A percentile compares a stretch with the other conserved stretches of the same genome.
Evolutionary conservation across 179 eudicot species (phyloP).

Genomic region (Pouteria campechiana): DNA sequence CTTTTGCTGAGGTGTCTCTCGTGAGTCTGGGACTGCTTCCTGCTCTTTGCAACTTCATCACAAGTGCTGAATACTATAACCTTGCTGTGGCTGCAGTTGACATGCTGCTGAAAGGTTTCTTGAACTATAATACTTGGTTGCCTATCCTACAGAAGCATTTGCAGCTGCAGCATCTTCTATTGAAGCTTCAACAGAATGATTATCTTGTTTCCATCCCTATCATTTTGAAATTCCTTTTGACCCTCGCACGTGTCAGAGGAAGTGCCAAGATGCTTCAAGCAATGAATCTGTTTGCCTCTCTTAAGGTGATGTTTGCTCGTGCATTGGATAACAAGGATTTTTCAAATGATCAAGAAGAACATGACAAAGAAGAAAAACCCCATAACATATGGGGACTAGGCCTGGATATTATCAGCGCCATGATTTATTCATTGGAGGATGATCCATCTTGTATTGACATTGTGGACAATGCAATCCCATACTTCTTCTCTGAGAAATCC

Average conservation of each 20-base stretch:
- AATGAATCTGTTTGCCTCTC: constrained; percentile 54
- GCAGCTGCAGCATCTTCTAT: constrained; percentile 46
- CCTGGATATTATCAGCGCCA: constrained; percentile 64
- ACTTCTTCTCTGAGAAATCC: constrained; percentile 60
- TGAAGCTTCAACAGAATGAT: constrained; percentile 47
- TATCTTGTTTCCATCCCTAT: constrained; percentile 23
- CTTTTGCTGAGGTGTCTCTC: constrained; percentile 40
- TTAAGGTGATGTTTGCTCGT: constrained; percentile 40
- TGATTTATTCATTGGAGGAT: constrained; percentile 63
- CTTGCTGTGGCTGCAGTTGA: constrained; percentile 59
- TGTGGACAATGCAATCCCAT: constrained; percentile 53
- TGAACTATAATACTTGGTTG: constrained; percentile 62
- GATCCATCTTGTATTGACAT: constrained; percentile 38
- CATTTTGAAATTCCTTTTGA: constrained; percentile 70
- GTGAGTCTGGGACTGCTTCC: constrained; percentile 64
- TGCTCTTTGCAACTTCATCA: constrained; percentile 56
- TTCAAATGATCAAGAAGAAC: constrained; percentile 21
- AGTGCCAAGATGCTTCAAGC: constrained; percentile 82
- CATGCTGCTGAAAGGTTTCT: constrained; percentile 42
- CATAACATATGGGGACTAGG: constrained; percentile 68
- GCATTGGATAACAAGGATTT: constrained; percentile 22
- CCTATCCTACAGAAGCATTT: constrained; percentile 75
- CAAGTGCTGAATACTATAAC: constrained; percentile 41
- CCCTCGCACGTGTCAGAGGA: constrained; percentile 59
- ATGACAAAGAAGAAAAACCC: constrained; percentile 35